A percentile compares a stretch with the other conserved stretches of the same genome.
Conservation (phyloP, 2,329 filamentous ascomycete genomes). For the Triangularia setosa region DNA sequence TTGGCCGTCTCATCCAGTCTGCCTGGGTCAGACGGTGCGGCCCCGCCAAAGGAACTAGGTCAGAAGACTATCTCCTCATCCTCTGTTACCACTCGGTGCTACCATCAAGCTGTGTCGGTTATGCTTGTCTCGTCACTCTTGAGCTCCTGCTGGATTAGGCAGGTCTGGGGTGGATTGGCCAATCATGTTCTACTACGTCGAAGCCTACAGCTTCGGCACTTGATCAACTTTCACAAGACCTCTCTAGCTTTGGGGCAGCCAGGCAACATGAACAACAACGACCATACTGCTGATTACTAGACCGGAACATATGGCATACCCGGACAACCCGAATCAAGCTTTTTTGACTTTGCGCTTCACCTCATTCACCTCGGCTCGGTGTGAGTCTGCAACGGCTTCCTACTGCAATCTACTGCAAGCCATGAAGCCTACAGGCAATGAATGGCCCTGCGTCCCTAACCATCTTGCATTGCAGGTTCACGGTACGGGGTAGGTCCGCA, state of each 20-base stretch:
- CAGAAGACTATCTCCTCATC: neutral
- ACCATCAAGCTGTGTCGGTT: neutral
- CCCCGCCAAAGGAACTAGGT: neutral
- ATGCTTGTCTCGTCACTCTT: neutral
- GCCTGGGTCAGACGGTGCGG: neutral
- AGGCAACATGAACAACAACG: neutral
- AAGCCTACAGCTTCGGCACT: neutral
- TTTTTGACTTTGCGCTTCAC: neutral
- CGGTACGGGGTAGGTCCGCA: neutral
- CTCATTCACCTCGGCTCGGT: neutral
- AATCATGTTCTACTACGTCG: slow-evolving; percentile 21
- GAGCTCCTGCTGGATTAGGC: slow-evolving; percentile 24
- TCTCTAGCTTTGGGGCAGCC: too few species aligned
- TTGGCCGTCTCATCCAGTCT: neutral
- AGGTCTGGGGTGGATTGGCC: slow-evolving; percentile 23
- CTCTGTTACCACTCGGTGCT: neutral
- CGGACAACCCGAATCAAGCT: neutral
- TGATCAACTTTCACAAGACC: neutral
- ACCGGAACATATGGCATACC: neutral
- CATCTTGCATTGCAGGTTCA: neutral
- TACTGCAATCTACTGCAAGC: neutral
- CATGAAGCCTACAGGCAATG: neutral
- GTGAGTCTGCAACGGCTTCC: neutral
- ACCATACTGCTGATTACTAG: neutral
- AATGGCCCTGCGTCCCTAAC: too few species aligned